Evolutionary conservation across 2,329 filamentous ascomycete species (phyloP).

Genomic region (Cladophialophora psammophila): DNA sequence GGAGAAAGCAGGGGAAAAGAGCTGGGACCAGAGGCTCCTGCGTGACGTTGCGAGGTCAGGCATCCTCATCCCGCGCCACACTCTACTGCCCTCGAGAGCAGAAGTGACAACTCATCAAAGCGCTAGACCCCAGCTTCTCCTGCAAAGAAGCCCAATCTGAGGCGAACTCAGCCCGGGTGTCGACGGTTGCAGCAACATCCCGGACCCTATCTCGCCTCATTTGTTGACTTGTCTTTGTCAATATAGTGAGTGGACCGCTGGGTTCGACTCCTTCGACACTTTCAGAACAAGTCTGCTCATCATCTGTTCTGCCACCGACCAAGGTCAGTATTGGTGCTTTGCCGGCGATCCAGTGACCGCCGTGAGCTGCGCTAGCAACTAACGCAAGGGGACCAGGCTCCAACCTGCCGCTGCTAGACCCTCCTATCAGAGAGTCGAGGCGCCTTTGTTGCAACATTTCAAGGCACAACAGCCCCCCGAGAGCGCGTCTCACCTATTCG

Average conservation of each 20-base stretch:
- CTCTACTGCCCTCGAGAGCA: slow-evolving; percentile 15
- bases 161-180: slow-evolving; percentile 36
- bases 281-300: slow-evolving; percentile 20
- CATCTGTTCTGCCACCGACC: slow-evolving; percentile 17
- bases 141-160: slow-evolving; percentile 55
- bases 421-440: slow-evolving; percentile 51
- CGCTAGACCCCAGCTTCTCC: slow-evolving; percentile 46
- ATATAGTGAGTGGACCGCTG: slow-evolving; percentile 36
- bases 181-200: slow-evolving; percentile 28
- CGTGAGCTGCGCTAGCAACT: slow-evolving; percentile 52
- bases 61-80: slow-evolving; percentile 35
- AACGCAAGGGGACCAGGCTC: slow-evolving; percentile 50
- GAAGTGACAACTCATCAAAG: slow-evolving; percentile 53
- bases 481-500: slow-evolving; percentile 31
- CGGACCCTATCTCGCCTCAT: slow-evolving; percentile 37
- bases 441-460: slow-evolving; percentile 29
- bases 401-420: slow-evolving; percentile 48
- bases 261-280: slow-evolving; percentile 28
- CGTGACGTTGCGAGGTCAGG: slow-evolving; percentile 24
- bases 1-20: slow-evolving; percentile 19
- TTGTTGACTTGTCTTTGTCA: slow-evolving; percentile 33
- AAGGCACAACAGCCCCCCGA: slow-evolving; percentile 33
- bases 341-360: slow-evolving; percentile 51
- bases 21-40: slow-evolving; percentile 20
- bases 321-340: slow-evolving; percentile 38